Evolutionary conservation across 148 eudicot genomes (phyloP).

Genomic region (Spergularia bocconei): DNA sequence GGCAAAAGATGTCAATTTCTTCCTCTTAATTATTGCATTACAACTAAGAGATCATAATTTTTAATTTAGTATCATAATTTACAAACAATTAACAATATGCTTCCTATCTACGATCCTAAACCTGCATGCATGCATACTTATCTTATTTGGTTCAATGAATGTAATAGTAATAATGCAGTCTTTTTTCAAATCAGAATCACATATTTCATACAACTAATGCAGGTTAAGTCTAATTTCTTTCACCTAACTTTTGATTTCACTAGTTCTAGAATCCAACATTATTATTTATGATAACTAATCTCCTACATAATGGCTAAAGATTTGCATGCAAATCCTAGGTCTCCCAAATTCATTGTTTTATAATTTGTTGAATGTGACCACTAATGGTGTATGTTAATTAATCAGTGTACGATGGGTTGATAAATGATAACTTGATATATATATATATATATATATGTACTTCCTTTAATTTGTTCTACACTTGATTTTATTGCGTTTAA

Average conservation of each 20-base stretch:
- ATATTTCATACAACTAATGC: neutral
- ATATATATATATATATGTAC: no score
- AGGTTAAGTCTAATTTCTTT: constrained; percentile 11
- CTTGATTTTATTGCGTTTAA: no score
- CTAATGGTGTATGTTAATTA: no score
- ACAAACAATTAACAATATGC: neutral
- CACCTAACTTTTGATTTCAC: constrained; percentile 14
- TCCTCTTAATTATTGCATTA: neutral
- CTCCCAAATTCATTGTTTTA: neutral
- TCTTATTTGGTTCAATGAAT: constrained; percentile 25
- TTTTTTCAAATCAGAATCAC: neutral
- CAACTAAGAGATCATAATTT: neutral
- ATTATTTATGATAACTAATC: neutral
- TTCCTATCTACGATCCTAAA: no score
- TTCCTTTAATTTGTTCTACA: no score
- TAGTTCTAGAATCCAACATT: neutral
- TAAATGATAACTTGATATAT: no score
- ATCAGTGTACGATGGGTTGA: no score
- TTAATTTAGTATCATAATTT: neutral
- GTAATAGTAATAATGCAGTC: constrained; percentile 8
- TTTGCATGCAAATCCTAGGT: neutral
- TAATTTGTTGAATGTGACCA: no score
- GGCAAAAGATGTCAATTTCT: no score
- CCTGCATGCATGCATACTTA: neutral
- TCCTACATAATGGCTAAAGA: neutral